Conservation (phyloP, 345 rosid species). For the Corchorus capsularis region DNA sequence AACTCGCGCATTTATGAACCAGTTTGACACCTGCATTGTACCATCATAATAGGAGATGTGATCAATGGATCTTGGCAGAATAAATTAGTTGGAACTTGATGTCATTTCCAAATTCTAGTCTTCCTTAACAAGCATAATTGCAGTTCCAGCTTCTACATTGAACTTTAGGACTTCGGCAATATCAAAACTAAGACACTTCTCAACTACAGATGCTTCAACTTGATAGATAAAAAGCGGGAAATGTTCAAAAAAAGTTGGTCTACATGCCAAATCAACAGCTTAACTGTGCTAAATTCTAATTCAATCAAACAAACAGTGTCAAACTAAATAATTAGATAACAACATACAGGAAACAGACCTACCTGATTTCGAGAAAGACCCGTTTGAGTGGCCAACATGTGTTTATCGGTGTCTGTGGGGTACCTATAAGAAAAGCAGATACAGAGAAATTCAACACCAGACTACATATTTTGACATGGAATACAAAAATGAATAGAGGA, state of each 20-base stretch:
- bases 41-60: not conserved
- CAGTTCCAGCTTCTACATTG: not conserved
- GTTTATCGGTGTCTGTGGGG: slow-evolving; percentile 66
- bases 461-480: not conserved
- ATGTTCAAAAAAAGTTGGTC: not conserved
- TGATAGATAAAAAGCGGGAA: not conserved
- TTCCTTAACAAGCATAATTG: not conserved
- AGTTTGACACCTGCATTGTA: slow-evolving; percentile 54
- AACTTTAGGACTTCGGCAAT: not conserved
- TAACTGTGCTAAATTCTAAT: slow-evolving; percentile 17
- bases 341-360: slow-evolving; percentile 10
- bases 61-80: not conserved
- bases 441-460: slow-evolving; percentile 2
- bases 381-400: slow-evolving; percentile 59
- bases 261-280: not conserved
- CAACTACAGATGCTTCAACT: not conserved
- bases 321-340: slow-evolving; percentile 5
- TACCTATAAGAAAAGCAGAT: slow-evolving; percentile 39
- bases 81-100: not conserved
- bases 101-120: not conserved
- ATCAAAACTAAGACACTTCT: not conserved
- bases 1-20: slow-evolving; percentile 69
- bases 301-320: slow-evolving; percentile 14
- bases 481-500: not conserved
- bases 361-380: slow-evolving; percentile 69